Evolutionary conservation across 2,329 filamentous ascomycete species (phyloP).

Genomic region (Byssothecium circinans): DNA sequence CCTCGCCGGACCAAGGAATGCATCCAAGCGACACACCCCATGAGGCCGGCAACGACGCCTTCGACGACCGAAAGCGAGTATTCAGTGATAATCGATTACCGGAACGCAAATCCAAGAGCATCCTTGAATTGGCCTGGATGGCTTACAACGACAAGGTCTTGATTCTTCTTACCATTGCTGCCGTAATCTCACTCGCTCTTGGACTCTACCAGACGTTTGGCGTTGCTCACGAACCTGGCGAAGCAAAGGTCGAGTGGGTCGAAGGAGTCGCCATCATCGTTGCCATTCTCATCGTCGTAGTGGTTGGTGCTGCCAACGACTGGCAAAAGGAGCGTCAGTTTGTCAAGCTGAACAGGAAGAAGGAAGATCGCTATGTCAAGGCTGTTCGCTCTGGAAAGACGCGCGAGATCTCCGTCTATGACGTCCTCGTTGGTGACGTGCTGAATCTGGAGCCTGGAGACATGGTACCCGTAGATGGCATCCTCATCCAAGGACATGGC

Average conservation of each 20-base stretch:
- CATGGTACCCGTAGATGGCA: conserved; percentile 71
- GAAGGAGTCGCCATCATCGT: conserved; percentile 79
- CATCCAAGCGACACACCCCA: conserved; percentile 23
- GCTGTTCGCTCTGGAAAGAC: conserved; percentile 74
- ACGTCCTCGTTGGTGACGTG: conserved; percentile 73
- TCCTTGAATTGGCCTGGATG: conserved; percentile 74
- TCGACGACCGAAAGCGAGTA: conserved; percentile 69
- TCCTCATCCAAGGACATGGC: conserved; percentile 68
- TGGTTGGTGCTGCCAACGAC: conserved; percentile 77
- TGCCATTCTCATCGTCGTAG: conserved; percentile 73
- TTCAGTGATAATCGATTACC: conserved; percentile 72
- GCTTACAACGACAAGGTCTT: conserved; percentile 82
- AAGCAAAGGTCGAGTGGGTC: conserved; percentile 71
- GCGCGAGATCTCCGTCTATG: conserved; percentile 68
- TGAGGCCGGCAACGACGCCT: conserved; percentile 29
- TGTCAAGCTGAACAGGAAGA: conserved; percentile 77
- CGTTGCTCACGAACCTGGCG: conserved; percentile 54
- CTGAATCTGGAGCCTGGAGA: conserved; percentile 74
- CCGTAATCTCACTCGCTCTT: conserved; percentile 71
- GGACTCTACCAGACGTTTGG: conserved; percentile 74
- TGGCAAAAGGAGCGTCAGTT: conserved; percentile 83
- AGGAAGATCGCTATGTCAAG: conserved; percentile 73
- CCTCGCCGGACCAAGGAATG: conserved; percentile 9
- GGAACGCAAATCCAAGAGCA: conserved; percentile 68
- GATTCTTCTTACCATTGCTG: conserved; percentile 70